These are phyloP conservation scores for Crepidotus sp. DNA, from an alignment of 1,284 basidiomycete species.

Conservation along the genomic window DNA sequence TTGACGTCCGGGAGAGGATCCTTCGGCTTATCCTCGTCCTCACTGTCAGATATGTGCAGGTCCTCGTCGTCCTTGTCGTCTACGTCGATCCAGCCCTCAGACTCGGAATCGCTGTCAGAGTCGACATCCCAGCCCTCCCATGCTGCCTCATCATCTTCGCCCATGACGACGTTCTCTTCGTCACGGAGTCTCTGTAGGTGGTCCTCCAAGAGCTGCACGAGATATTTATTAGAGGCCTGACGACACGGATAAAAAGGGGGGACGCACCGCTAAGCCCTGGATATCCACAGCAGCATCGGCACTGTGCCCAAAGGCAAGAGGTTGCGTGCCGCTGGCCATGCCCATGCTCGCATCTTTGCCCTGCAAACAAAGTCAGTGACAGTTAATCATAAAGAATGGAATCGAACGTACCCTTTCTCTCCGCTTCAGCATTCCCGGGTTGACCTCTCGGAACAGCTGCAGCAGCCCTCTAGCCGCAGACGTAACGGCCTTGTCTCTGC, in stretches of 20 bases:
- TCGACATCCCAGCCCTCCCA: conserved; percentile 94
- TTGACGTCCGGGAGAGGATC: conserved; percentile 14
- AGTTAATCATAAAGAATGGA: conserved; percentile 3
- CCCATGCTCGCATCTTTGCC: conserved; percentile 83
- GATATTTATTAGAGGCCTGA: not conserved
- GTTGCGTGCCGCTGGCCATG: conserved; percentile 50
- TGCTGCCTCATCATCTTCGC: conserved; percentile 57
- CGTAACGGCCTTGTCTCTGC: conserved; percentile 89
- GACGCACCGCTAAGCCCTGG: conserved; percentile 75
- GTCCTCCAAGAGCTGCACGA: conserved; percentile 72
- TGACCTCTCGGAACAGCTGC: conserved; percentile 93
- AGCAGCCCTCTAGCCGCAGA: conserved; percentile 83
- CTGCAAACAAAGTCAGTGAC: conserved; percentile 27
- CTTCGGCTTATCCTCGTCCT: conserved; percentile 27
- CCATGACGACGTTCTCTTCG: conserved; percentile 51
- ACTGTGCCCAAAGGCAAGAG: conserved; percentile 75
- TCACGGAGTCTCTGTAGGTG: conserved; percentile 67
- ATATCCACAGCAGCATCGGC: conserved; percentile 76
- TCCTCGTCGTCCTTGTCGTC: conserved; percentile 62
- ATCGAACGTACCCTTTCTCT: conserved; percentile 63
- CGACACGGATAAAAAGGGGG: conserved; percentile 9
- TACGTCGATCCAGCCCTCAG: conserved; percentile 83
- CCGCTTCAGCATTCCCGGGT: conserved; percentile 86
- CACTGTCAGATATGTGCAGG: conserved; percentile 35
- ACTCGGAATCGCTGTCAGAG: conserved; percentile 60